Evolutionary conservation across 352 stramenopile genomes (phyloP).

Genomic region (Phytophthora ohioensis): DNA sequence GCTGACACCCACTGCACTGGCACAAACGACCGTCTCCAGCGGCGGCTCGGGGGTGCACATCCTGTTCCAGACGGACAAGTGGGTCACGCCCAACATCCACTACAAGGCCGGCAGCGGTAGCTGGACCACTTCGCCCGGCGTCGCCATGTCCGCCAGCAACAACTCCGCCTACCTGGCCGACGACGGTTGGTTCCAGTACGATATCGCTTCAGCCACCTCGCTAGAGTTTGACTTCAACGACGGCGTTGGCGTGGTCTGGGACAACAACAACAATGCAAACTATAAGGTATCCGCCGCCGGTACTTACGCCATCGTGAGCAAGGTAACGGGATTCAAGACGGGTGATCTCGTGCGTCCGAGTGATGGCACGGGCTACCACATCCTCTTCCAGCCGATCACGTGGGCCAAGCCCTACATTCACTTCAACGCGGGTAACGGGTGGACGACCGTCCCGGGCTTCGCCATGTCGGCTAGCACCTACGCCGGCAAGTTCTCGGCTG

Average conservation of each 20-base stretch:
- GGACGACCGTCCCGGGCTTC: slow-evolving; percentile 45
- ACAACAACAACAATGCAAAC: slow-evolving; percentile 48
- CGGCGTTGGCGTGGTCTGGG: slow-evolving; percentile 37
- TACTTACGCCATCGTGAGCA: slow-evolving; percentile 37
- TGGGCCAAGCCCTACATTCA: slow-evolving; percentile 53
- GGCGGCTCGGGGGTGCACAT: slow-evolving; percentile 37
- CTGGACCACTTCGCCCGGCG: slow-evolving; percentile 47
- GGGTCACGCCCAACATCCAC: slow-evolving; percentile 48
- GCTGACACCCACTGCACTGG: background rate
- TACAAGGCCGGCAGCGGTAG: slow-evolving; percentile 41
- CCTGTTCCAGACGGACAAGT: slow-evolving; percentile 38
- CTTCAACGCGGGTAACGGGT: slow-evolving; percentile 45
- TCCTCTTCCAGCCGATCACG: slow-evolving; percentile 37
- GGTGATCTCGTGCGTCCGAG: slow-evolving; percentile 35
- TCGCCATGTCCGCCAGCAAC: slow-evolving; percentile 46
- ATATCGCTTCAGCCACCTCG: slow-evolving; percentile 19
- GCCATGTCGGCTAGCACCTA: slow-evolving; percentile 47
- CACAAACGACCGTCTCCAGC: slow-evolving; percentile 29
- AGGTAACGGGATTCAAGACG: slow-evolving; percentile 37
- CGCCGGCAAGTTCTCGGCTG: slow-evolving; percentile 43
- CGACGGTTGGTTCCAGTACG: slow-evolving; percentile 42
- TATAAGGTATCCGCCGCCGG: slow-evolving; percentile 34
- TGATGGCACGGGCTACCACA: slow-evolving; percentile 38
- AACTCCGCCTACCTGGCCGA: slow-evolving; percentile 27
- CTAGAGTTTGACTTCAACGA: slow-evolving; percentile 48